Evolutionary conservation across 768 basidiomycete genomes (phyloP).

Genomic region (Galerina sulciceps): DNA sequence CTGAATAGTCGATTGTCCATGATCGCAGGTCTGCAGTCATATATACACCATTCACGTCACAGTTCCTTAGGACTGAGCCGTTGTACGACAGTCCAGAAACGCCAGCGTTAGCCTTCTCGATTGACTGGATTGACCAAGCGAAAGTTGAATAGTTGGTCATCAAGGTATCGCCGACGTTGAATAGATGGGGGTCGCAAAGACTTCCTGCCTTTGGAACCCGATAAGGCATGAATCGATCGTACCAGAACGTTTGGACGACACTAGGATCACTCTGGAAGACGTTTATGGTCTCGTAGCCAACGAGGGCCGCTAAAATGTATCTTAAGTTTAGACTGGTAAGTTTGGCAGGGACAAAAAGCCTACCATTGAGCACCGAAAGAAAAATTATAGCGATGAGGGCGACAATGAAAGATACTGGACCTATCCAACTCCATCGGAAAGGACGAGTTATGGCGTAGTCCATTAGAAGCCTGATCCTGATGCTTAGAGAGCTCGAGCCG

Average conservation of each 20-base stretch:
- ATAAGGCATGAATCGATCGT: constrained; percentile 16
- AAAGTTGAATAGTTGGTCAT: constrained; percentile 24
- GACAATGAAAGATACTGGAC: not conserved
- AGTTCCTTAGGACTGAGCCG: constrained; percentile 22
- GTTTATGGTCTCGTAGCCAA: constrained; percentile 27
- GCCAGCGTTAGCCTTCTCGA: constrained; percentile 19
- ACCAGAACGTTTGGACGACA: constrained; percentile 21
- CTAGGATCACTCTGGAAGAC: constrained; percentile 23
- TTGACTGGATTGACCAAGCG: constrained; percentile 19
- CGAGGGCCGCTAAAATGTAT: constrained; percentile 16
- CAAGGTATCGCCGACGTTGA: constrained; percentile 24
- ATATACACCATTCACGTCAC: constrained; percentile 22
- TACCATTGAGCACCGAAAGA: constrained; percentile 20
- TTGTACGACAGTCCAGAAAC: constrained; percentile 19
- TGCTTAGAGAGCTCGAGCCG: too few species aligned
- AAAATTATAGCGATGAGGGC: constrained; percentile 14
- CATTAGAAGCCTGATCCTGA: not conserved
- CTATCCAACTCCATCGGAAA: constrained; percentile 7
- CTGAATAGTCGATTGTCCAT: constrained; percentile 20
- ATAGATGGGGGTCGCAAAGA: constrained; percentile 21
- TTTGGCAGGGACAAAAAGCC: not conserved
- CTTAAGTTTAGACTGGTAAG: not conserved
- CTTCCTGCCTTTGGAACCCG: not conserved
- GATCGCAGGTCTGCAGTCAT: constrained; percentile 20
- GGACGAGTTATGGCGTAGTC: constrained; percentile 20